Evolutionary conservation across 169 alveolate genomes (phyloP), one percentile per base, ranked within the genome.

Genomic region (Plasmodium ovale): DNA sequence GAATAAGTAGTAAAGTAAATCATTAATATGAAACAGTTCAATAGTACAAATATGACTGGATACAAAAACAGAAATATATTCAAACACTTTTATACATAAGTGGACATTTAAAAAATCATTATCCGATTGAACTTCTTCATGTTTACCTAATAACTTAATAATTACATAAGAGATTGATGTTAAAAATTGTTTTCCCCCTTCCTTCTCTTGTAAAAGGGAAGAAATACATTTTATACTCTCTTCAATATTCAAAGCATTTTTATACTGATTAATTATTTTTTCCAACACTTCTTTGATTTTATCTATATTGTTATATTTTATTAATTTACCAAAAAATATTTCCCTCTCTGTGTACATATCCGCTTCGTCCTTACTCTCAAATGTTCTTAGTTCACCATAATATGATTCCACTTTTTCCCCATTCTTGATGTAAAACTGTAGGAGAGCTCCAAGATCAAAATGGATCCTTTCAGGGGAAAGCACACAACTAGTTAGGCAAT

Each of bases 401-500:
- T 16, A 19, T n/a, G 47, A 31, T 79, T 53, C 89, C n/a, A 64
- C 16, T 58, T 33, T 64, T 79, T 67, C 82, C 12, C 84, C 65
- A 70, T 65, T 79, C 27, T 4, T 33, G 14, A 79, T 65, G 19
- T 62, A 79, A 65, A 79, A 79, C 5, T 49, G 29, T n/a, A 79
- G 60, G 39, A 79, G 27, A 25, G 25, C 16, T 56, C 35, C 25
- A 25, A 65, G 54, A 42, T 79, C 59, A 31, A 65, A 79, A 39
- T 29, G 16, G 9, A 67, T 25, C 14, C 7, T 27, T 35, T 49
- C 65, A 2, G 72, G 65, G 21, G 79, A 62, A 19, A 65, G 31
- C 7, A 79, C 25, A 35, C 89, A 65, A 19, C 71, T 64, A 53
- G 62, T 79, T 65, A 79, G 16, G 33, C 89, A 79, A 39, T 79